Percentiles rank a stretch among this genome's conserved stretches.
Evolutionary conservation across 176 grass and related monocot genomes (phyloP).

Genomic region (Zoysia pacifica): DNA sequence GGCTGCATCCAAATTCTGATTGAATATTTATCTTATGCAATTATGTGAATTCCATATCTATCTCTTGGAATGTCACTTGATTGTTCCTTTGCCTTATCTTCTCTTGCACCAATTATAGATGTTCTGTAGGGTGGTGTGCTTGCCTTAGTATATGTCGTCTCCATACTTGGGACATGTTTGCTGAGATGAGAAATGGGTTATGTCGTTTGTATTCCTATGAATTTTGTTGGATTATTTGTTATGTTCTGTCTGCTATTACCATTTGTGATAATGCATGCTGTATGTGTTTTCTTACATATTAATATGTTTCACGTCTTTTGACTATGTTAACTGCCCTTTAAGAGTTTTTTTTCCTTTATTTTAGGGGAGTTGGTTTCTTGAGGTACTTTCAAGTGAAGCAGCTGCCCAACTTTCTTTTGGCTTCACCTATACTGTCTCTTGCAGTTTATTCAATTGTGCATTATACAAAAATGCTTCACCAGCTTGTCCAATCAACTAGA

Average conservation of each 20-base stretch:
- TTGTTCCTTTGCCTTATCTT: conserved; percentile 19
- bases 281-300: background rate
- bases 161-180: background rate
- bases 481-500: conserved; percentile 47
- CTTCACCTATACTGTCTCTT: conserved; percentile 75
- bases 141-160: background rate
- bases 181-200: conserved; percentile 2
- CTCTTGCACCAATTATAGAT: conserved; percentile 4
- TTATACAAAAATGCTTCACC: conserved; percentile 61
- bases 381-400: conserved; percentile 97
- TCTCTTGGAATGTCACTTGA: conserved; percentile 25
- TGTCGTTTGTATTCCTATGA: conserved; percentile 5
- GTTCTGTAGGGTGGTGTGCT: background rate
- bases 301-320: background rate
- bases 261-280: background rate
- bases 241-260: background rate
- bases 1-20: background rate
- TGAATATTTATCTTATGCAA: background rate
- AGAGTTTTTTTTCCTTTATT: conserved; percentile 27
- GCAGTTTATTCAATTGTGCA: conserved; percentile 71
- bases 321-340: conserved; percentile 1
- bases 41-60: background rate
- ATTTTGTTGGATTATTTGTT: background rate
- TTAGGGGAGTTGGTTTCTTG: conserved; percentile 93
- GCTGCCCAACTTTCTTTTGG: conserved; percentile 95